Conservation (phyloP, 2,329 filamentous ascomycete species). For the Alternaria solani region DNA sequence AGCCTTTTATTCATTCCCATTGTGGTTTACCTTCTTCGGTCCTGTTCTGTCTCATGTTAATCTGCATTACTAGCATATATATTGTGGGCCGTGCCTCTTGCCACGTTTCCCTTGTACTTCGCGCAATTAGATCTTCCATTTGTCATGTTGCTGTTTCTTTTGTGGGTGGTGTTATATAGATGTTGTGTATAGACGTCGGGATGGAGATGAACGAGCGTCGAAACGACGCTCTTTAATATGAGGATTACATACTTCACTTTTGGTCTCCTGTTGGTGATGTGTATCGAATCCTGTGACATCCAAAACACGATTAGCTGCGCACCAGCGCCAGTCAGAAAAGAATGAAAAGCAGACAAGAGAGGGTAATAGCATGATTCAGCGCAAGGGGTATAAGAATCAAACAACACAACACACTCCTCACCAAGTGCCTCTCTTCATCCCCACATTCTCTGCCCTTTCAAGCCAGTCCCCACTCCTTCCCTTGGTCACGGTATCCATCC, state of each 20-base stretch:
- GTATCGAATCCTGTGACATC: neutral
- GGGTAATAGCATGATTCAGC: neutral
- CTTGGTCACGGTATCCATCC: neutral
- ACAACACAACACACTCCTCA: neutral
- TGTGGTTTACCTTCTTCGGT: neutral
- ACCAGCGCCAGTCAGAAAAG: neutral
- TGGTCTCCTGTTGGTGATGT: neutral
- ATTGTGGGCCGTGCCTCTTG: neutral
- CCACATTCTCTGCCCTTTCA: neutral
- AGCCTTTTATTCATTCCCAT: neutral
- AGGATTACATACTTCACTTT: neutral
- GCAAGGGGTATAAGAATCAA: constrained; percentile 1
- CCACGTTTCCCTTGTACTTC: constrained; percentile 1
- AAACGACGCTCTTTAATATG: constrained; percentile 3
- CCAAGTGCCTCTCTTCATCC: constrained; percentile 2
- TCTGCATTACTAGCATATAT: constrained; percentile 7
- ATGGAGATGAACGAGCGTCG: neutral
- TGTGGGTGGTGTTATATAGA: neutral
- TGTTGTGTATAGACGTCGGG: neutral
- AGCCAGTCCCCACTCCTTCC: neutral
- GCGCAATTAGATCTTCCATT: neutral
- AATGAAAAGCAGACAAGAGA: neutral
- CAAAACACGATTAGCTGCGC: neutral
- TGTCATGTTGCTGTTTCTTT: neutral
- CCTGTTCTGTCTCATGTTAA: constrained; percentile 36